These are phyloP conservation scores for Dryas octopetala DNA, from an alignment of 306 rosid genomes.

Conservation along the genomic window DNA sequence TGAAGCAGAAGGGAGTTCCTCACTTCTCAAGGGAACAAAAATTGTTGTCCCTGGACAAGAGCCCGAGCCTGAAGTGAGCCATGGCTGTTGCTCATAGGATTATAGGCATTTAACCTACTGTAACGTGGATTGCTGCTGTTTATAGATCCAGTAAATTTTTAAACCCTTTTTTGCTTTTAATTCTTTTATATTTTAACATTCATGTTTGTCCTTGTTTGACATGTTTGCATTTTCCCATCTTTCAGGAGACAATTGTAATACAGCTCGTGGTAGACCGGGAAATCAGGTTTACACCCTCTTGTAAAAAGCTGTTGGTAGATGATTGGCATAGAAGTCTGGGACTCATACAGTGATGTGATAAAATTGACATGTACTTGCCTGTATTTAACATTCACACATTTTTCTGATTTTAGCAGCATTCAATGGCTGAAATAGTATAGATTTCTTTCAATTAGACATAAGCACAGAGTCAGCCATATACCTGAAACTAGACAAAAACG, in stretches of 20 bases:
- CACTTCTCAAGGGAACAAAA: constrained; percentile 63
- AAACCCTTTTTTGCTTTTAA: constrained; percentile 6
- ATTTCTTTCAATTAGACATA: neutral
- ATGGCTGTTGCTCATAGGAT: constrained; percentile 61
- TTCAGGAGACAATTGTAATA: constrained; percentile 7
- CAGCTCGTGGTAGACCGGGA: constrained; percentile 6
- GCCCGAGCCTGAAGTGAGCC: constrained; percentile 43
- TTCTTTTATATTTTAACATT: neutral
- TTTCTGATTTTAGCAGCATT: constrained; percentile 3
- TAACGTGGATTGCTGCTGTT: constrained; percentile 19
- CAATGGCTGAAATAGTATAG: constrained; percentile 6
- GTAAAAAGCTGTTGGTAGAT: constrained; percentile 17
- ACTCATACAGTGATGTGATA: neutral
- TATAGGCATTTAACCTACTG: constrained; percentile 15
- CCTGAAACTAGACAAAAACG: neutral
- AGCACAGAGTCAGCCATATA: neutral
- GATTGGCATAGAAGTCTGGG: constrained; percentile 1
- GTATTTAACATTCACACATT: neutral
- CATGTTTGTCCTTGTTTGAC: constrained; percentile 16
- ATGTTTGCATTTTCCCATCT: neutral
- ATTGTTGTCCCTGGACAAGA: constrained; percentile 59
- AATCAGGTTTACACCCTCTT: neutral
- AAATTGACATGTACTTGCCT: constrained; percentile 15
- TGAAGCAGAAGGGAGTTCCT: constrained; percentile 52
- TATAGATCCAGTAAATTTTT: constrained; percentile 31